Percentiles rank a stretch among this genome's conserved stretches.
These are phyloP conservation scores for Kazachstania viticola DNA, from an alignment of 805 yeast species.

Conservation along the genomic window DNA sequence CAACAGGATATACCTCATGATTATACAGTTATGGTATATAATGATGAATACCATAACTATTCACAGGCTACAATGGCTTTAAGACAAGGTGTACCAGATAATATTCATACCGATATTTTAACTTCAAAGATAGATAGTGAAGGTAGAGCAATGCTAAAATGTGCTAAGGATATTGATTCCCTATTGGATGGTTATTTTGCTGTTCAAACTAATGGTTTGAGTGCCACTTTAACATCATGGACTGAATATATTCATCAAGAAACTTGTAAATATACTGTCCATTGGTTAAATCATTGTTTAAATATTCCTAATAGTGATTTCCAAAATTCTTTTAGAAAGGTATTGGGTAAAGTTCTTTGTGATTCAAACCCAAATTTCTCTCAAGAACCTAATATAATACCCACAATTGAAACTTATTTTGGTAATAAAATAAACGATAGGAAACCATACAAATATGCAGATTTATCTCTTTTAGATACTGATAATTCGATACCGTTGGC, in stretches of 20 bases:
- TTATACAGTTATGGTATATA: slow-evolving; percentile 55
- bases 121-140: slow-evolving; percentile 36
- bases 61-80: slow-evolving; percentile 43
- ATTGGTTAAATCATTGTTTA: slow-evolving; percentile 39
- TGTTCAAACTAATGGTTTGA: slow-evolving; percentile 39
- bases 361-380: slow-evolving; percentile 10
- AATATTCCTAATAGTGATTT: slow-evolving; percentile 29
- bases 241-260: slow-evolving; percentile 41
- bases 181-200: slow-evolving; percentile 27
- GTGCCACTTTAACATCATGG: slow-evolving; percentile 42
- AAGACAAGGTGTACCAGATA: slow-evolving; percentile 28
- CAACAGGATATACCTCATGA: slow-evolving; percentile 14
- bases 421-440: slow-evolving; percentile 8
- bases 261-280: slow-evolving; percentile 33
- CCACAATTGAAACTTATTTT: slow-evolving; percentile 16
- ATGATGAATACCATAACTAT: slow-evolving; percentile 63
- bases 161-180: slow-evolving; percentile 21
- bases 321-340: slow-evolving; percentile 30
- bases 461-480: slow-evolving; percentile 27
- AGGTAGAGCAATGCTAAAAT: slow-evolving; percentile 40
- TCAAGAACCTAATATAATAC: slow-evolving; percentile 16
- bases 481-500: slow-evolving; percentile 26
- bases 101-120: slow-evolving; percentile 22
- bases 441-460: slow-evolving; percentile 16
- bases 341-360: slow-evolving; percentile 36